Base-by-base conservation (phyloP, 1,284 basidiomycete genomes). In the Neonothopanus nambi region DNA sequence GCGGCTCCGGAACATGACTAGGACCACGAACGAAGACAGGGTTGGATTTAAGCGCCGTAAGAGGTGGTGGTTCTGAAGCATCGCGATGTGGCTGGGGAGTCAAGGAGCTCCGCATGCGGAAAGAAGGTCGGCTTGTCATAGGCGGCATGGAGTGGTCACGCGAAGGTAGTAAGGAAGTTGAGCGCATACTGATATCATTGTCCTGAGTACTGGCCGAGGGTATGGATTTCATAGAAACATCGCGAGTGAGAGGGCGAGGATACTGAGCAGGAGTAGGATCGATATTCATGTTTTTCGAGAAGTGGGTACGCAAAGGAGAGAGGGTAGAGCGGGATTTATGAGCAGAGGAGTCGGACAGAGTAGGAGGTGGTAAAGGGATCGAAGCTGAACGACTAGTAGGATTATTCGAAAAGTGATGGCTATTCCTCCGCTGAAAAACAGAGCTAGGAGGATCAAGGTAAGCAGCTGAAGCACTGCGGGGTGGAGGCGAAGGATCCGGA, bases 21-120 rank as follows among this genome's bases (percentile, higher is more conserved):
- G 87, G 86, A 0, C 78, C 75, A 58, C 78, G 85, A n/a, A 90
- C 78, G 63, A 90, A 90, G 50, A 79, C 73, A 15, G 87, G 87
- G 60, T 85, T 83, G 17, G 80, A 75, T 57, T 75, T 73, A 24
- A 90, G 75, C 48, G 78, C 57, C 40, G 76, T 74, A 24, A 89
- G 64, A 5, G 84, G 77, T 23, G 87, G 87, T n/a, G 87, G 88
- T 59, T 87, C 87, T 15, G 85, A 85, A 35, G 67, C 65, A 57
- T 86, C 84, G 58, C 85, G 82, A 9, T 66, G 68, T 30, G 68
- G 62, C 24, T 74, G 75, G 5, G 88, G 88, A 3, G 87, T 88
- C 57, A 86, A 69, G 12, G 85, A 84, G 23, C 78, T 76, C 57
- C 85, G 82, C 72, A 87, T 73, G 33, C 80, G 80, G 63, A 87